Evolutionary conservation across 148 eudicot species (phyloP), one percentile per base, ranked within the genome.

Genomic region (Vaccinium myrtillus): DNA sequence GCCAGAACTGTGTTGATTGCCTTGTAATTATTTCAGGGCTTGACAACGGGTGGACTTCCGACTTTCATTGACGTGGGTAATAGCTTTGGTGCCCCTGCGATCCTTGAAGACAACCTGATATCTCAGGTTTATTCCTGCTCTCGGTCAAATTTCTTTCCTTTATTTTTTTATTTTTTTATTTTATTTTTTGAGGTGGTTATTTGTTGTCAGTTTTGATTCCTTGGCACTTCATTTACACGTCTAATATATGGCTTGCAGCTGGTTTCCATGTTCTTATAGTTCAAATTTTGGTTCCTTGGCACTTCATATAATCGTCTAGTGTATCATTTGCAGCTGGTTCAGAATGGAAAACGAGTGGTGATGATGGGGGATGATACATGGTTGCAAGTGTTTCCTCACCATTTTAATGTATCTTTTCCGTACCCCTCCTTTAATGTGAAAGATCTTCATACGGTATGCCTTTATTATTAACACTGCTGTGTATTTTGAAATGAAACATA

Each of bases 301-400:
- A 69, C 74, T 69, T 27, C 39, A 12, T 69, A 21, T 69, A 32
- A 49, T 1, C 27, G 50, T 81, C 67, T 78, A 65, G 61, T 61
- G 36, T 86, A 63, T 71, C 79, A 53, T 74, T 78, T 87, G 86
- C 91, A 96, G 99, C 87, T 97, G 85, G 95, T 87, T 86, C 91
- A 90, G 86, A 95, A 92, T 90, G 99, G 99, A 84, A 97, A 97
- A 86, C 93, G 92, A 78, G 98, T 97, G 84, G 93, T 93, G 86
- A 94, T 97, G 99, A 95, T 97, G 99, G 99, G 99, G 84, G 99
- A 97, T 89, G 99, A 97, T 87, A 97, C 99, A 25, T 97, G 99
- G 99, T 67, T 92, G 89, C 98, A 97, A 86, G 82, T 95, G 88
- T 97, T 97, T 85, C 99, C 99, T 67, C 88, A 92, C 81, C 99